phyloP scores from a whole-genome alignment of 495 filamentous ascomycete species.

The Aspergillus mulundensis region DNA sequence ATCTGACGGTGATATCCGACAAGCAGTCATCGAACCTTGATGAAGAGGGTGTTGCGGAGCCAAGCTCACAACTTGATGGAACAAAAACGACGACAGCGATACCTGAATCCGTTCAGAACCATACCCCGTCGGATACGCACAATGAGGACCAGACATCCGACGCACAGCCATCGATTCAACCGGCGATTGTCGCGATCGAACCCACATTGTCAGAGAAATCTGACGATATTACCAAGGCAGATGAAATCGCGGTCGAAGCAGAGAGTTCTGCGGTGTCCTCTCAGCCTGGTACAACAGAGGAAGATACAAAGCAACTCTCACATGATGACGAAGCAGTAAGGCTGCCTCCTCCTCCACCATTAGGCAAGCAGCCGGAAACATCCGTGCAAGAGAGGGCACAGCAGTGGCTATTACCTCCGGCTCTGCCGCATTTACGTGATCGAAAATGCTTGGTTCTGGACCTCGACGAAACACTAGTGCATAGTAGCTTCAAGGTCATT shows the following conservation, averaged over 20 bases:
- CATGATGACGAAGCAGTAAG: conserved; percentile 33
- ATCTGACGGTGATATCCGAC: conserved; percentile 32
- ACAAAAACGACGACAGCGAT: conserved; percentile 14
- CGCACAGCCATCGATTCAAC: background rate
- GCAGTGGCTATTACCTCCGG: conserved; percentile 75
- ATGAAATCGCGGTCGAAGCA: conserved; percentile 4
- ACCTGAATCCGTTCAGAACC: conserved; percentile 12
- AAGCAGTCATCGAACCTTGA: conserved; percentile 29
- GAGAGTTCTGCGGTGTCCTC: conserved; percentile 13
- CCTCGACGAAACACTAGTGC: conserved; percentile 96
- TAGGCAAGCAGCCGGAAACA: conserved; percentile 28
- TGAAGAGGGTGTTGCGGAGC: conserved; percentile 25
- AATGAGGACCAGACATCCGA: conserved; percentile 4
- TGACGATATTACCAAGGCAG: conserved; percentile 8
- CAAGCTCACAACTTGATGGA: conserved; percentile 26
- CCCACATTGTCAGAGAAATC: conserved; percentile 7
- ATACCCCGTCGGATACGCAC: conserved; percentile 8
- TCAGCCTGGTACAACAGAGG: conserved; percentile 14
- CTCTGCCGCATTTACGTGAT: conserved; percentile 70
- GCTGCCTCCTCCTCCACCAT: conserved; percentile 55
- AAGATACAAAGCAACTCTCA: conserved; percentile 20
- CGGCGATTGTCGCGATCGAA: background rate
- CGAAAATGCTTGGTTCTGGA: conserved; percentile 95
- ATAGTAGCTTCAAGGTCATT: conserved; percentile 96
- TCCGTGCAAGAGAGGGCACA: conserved; percentile 46